phyloP scores from a whole-genome alignment of 2,329 filamentous ascomycete genomes.

The Dactylellina haptotyla region DNA sequence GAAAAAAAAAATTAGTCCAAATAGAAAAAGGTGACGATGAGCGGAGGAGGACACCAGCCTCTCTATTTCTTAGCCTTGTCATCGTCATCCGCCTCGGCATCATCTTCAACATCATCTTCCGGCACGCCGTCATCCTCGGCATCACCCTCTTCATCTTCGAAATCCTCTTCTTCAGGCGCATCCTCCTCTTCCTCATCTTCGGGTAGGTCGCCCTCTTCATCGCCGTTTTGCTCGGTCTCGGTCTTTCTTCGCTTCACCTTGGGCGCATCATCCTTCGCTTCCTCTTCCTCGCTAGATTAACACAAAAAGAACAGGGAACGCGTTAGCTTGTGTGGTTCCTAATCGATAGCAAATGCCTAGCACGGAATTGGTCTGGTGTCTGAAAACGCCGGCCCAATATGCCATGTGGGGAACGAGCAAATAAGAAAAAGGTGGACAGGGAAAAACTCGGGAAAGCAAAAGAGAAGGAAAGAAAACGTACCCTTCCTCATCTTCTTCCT shows the following conservation, averaged over 20 bases:
- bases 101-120: slow-evolving; percentile 30
- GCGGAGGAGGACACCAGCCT: neutral
- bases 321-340: slow-evolving; percentile 38
- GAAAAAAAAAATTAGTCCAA: neutral
- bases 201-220: slow-evolving; percentile 14
- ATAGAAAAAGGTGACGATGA: neutral
- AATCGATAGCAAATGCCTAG: slow-evolving; percentile 36
- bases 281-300: slow-evolving; percentile 29
- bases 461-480: slow-evolving; percentile 3
- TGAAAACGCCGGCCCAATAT: too few species aligned
- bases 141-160: slow-evolving; percentile 20
- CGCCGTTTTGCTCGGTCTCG: slow-evolving; percentile 42
- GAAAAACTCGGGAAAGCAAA: slow-evolving; percentile 9
- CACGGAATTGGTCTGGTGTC: slow-evolving; percentile 22
- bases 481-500: slow-evolving; percentile 49
- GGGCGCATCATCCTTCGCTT: slow-evolving; percentile 27
- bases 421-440: neutral
- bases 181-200: slow-evolving; percentile 6
- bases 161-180: slow-evolving; percentile 10
- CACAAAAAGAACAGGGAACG: too few species aligned
- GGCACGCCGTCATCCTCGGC: slow-evolving; percentile 18
- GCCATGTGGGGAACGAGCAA: slow-evolving; percentile 12
- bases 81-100: slow-evolving; percentile 26
- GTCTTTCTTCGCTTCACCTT: slow-evolving; percentile 52
- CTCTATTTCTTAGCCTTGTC: slow-evolving; percentile 39